Base-by-base conservation (phyloP, 768 basidiomycete species). In the Leccinum imitatum region DNA sequence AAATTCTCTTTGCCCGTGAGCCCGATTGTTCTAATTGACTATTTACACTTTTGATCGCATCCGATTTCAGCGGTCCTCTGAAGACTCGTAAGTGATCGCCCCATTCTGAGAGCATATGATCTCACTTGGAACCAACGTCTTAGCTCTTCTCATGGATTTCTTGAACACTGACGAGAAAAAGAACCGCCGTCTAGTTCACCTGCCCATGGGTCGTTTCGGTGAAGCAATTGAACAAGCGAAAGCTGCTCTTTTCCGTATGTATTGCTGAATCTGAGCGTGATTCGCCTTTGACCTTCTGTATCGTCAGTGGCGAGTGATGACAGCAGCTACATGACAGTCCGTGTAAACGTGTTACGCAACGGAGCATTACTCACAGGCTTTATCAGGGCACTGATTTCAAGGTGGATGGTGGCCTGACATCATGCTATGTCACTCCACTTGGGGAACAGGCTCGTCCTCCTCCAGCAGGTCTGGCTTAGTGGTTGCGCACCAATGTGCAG, bases 101-200 rank as follows among this genome's bases (percentile, higher is more conserved):
- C n/a, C 14, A 7, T 33, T 37, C 50, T 8, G 6, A 33, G 50
- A 56, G 30, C 23, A 30, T 23, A 3, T 21, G 39, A 27, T 2
- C 56, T 54, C 6, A 58, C 17, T 17, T 37, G 25, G 27, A 44
- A 53, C 9, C 23, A 23, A 41, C 4, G 3, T 46, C 27, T n/a
- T 70, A 95, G 93, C 95, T 41, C 86, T 99, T 50, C 82, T 99
- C 30, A 99, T 99, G 97, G 89, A 98, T 75, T 99, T 96, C 83
- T 84, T 99, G 70, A 85, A 98, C 76, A 98, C 97, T 19, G 80
- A 88, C 50, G 97, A 99, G 81, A 98, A 98, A 79, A 86, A 90
- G 60, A 86, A 98, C 48, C 87, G 97, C 30, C 84, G 97, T 50
- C 71, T 98, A 71, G 87, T 93, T 21, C 93, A 95, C 67, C 84